Evolutionary conservation across 106 monocot species (phyloP).

Genomic region (Dendrobium catenatum): DNA sequence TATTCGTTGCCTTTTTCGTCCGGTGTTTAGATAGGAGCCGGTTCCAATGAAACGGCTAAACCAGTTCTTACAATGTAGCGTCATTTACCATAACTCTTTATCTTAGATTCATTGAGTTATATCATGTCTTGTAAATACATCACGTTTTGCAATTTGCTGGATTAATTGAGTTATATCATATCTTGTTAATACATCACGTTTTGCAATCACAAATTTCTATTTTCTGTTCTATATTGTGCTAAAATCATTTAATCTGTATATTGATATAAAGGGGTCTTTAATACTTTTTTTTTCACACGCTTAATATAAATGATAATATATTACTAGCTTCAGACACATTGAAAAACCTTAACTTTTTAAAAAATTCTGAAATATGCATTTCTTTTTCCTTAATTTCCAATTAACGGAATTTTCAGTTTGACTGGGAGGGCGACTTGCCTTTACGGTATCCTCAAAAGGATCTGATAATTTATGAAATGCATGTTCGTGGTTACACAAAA

Average conservation of each 20-base stretch:
- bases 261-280: no score
- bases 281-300: neutral
- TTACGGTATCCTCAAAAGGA: conserved; percentile 50
- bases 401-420: conserved; percentile 53
- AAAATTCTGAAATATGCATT: neutral
- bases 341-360: neutral
- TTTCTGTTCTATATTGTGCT: neutral
- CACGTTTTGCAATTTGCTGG: neutral
- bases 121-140: neutral
- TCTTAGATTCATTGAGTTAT: neutral
- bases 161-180: neutral
- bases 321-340: neutral
- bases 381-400: neutral
- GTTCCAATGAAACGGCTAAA: no score
- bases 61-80: neutral
- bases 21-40: no score
- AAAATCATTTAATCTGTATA: neutral
- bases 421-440: conserved; percentile 91
- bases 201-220: neutral
- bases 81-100: neutral
- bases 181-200: neutral
- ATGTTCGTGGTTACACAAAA: conserved; percentile 82
- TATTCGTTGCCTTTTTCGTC: no score
- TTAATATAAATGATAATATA: neutral
- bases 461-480: conserved; percentile 91